Evolutionary conservation across 1,284 basidiomycete genomes (phyloP).

Genomic region (Austroboletus olivaceoglutinosus): DNA sequence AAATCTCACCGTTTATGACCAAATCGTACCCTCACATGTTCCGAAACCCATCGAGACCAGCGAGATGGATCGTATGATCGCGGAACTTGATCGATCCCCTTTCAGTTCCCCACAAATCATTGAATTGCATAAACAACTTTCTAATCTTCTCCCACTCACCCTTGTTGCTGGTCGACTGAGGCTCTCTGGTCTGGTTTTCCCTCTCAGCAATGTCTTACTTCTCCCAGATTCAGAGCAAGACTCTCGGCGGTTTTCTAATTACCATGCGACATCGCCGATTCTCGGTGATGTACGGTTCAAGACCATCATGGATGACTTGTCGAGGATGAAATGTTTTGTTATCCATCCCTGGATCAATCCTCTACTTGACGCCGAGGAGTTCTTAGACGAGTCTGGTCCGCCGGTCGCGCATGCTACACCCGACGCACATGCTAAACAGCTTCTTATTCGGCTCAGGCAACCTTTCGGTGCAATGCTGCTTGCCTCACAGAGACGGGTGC

Average conservation of each 20-base stretch:
- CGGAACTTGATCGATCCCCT: not conserved
- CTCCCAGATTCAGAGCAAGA: not conserved
- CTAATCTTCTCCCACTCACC: not conserved
- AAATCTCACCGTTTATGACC: constrained; percentile 8
- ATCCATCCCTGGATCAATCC: no score
- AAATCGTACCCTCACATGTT: no score
- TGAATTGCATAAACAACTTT: not conserved
- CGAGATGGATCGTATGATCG: not conserved
- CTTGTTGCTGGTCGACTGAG: no score
- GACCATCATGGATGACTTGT: not conserved
- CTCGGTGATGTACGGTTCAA: not conserved
- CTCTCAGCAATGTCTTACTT: not conserved
- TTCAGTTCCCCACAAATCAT: not conserved
- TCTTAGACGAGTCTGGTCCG: not conserved
- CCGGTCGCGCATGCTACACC: not conserved
- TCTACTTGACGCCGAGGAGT: constrained; percentile 1
- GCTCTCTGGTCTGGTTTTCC: not conserved
- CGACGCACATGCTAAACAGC: no score
- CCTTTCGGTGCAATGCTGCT: constrained; percentile 10
- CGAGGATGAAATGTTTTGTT: not conserved
- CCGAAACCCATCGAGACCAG: not conserved
- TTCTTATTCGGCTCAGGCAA: no score
- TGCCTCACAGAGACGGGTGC: not conserved
- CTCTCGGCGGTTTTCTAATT: not conserved
- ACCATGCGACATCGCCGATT: not conserved